Evolutionary conservation across 1,284 basidiomycete genomes (phyloP).

Genomic region (Sparassis latifolia): DNA sequence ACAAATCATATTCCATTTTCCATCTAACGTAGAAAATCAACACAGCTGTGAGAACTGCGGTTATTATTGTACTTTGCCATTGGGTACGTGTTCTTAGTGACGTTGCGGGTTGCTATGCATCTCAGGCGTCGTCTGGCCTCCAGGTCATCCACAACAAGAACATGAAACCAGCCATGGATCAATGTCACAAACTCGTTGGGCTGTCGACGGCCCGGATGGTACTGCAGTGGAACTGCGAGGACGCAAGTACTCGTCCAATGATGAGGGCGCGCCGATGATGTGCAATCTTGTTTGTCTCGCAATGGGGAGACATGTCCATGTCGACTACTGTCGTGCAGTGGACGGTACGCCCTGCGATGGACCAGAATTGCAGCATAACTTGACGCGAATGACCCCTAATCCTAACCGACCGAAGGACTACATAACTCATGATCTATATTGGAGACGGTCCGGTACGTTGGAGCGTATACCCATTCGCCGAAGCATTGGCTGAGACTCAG

Average conservation of each 20-base stretch:
- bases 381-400: conserved; percentile 35
- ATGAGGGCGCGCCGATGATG: conserved; percentile 60
- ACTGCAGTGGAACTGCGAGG: conserved; percentile 46
- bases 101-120: too few relatives aligned
- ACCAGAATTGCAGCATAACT: conserved; percentile 42
- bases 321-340: conserved; percentile 47
- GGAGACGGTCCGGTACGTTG: conserved; percentile 47
- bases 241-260: conserved; percentile 46
- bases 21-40: too few relatives aligned
- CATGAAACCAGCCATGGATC: conserved; percentile 61
- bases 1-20: too few relatives aligned
- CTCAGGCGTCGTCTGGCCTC: neutral
- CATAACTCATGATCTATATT: conserved; percentile 48
- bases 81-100: too few relatives aligned
- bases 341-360: conserved; percentile 31
- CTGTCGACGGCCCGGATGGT: conserved; percentile 44
- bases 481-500: too few relatives aligned
- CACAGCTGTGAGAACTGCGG: too few relatives aligned
- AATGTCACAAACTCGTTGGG: conserved; percentile 53
- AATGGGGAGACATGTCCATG: conserved; percentile 48
- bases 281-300: conserved; percentile 51
- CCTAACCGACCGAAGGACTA: conserved; percentile 44
- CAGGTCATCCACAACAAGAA: conserved; percentile 53
- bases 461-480: too few relatives aligned
- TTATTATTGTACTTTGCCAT: too few relatives aligned